Evolutionary conservation across 805 yeast genomes (phyloP).

Genomic region (Wickerhamiella slavikovae): DNA sequence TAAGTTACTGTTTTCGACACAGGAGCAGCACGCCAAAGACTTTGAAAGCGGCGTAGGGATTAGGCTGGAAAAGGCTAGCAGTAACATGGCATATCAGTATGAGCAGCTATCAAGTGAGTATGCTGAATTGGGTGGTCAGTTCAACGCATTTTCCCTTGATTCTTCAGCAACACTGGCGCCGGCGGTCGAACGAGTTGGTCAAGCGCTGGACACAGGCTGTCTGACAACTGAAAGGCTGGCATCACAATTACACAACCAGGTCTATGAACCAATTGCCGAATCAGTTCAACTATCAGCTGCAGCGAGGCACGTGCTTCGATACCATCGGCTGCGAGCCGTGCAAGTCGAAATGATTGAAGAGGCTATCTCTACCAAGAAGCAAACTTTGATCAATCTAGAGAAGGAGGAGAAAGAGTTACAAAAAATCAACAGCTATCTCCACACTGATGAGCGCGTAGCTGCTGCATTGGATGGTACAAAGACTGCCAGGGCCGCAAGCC

Average conservation of each 20-base stretch:
- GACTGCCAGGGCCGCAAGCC: slow-evolving; percentile 1
- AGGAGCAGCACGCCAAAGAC: slow-evolving; percentile 26
- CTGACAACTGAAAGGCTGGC: slow-evolving; percentile 32
- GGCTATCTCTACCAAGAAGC: slow-evolving; percentile 18
- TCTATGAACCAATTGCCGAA: slow-evolving; percentile 49
- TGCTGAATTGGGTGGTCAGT: slow-evolving; percentile 58
- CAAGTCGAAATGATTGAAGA: slow-evolving; percentile 29
- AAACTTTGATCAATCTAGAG: slow-evolving; percentile 20
- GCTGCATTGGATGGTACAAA: slow-evolving; percentile 1
- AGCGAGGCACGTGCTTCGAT: slow-evolving; percentile 36
- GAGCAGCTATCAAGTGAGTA: slow-evolving; percentile 41
- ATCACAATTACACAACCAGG: slow-evolving; percentile 32
- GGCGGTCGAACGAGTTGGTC: slow-evolving; percentile 64
- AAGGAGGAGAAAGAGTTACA: slow-evolving; percentile 25
- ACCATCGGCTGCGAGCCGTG: slow-evolving; percentile 33
- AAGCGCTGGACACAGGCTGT: slow-evolving; percentile 49
- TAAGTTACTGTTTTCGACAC: slow-evolving; percentile 18
- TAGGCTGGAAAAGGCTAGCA: slow-evolving; percentile 37
- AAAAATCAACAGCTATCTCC: slow-evolving; percentile 20
- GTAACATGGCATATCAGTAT: slow-evolving; percentile 32
- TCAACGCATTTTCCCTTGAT: slow-evolving; percentile 39
- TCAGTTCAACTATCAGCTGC: slow-evolving; percentile 45
- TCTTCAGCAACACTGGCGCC: slow-evolving; percentile 24
- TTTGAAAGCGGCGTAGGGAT: slow-evolving; percentile 25
- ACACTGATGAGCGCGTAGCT: slow-evolving; percentile 13